Conservation (phyloP, 129 eudicot genomes). For the Cynara cardunculus region DNA sequence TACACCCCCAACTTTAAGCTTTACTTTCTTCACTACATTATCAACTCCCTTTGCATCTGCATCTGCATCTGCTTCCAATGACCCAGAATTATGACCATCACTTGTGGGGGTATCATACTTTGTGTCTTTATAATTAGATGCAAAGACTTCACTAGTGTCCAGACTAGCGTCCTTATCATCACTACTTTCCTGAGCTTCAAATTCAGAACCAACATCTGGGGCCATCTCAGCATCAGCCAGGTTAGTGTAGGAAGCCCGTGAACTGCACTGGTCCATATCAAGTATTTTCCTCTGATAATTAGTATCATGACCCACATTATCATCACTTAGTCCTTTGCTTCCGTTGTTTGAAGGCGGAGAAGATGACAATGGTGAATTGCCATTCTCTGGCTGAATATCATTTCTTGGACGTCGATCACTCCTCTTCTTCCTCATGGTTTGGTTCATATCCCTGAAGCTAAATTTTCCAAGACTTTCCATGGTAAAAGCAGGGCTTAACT, state of each 20-base stretch:
- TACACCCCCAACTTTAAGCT: slow-evolving; percentile 78
- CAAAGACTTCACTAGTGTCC: slow-evolving; percentile 23
- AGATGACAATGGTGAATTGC: slow-evolving; percentile 40
- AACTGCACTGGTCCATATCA: slow-evolving; percentile 30
- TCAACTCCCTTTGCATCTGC: slow-evolving; percentile 35
- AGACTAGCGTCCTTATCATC: slow-evolving; percentile 13
- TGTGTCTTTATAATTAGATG: slow-evolving; percentile 14
- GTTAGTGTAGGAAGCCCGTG: slow-evolving; percentile 39
- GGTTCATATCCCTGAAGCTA: slow-evolving; percentile 32
- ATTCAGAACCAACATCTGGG: slow-evolving; percentile 26
- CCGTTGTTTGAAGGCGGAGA: slow-evolving; percentile 45
- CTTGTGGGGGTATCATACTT: slow-evolving; percentile 15
- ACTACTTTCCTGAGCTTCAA: slow-evolving; percentile 13
- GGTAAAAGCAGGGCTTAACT: neutral
- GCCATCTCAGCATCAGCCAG: slow-evolving; percentile 33
- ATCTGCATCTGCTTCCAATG: slow-evolving; percentile 31
- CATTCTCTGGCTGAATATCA: slow-evolving; percentile 43
- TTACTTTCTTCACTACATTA: slow-evolving; percentile 53
- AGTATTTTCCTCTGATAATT: slow-evolving; percentile 11
- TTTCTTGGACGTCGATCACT: slow-evolving; percentile 51
- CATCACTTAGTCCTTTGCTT: slow-evolving; percentile 48
- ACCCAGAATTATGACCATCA: slow-evolving; percentile 27
- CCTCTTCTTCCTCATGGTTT: slow-evolving; percentile 53
- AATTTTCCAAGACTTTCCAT: slow-evolving; percentile 56
- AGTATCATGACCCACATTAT: slow-evolving; percentile 21